These are phyloP conservation scores for Tetrapisispora arboricola DNA, from an alignment of 805 yeast species.

Conservation along the genomic window DNA sequence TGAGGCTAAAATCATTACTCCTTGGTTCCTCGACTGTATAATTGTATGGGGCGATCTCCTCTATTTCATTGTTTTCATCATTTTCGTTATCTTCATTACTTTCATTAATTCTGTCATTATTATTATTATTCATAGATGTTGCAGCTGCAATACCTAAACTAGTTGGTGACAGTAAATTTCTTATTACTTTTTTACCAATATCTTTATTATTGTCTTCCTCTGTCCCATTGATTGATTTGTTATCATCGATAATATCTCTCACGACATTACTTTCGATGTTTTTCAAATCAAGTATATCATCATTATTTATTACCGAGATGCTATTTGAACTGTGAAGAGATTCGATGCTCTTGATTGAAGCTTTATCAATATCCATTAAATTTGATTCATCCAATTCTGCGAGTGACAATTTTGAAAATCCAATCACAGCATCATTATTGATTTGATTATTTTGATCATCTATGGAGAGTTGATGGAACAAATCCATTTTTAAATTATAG, in stretches of 20 bases:
- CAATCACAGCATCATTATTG: neutral
- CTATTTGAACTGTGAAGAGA: too few relatives aligned
- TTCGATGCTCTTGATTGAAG: too few relatives aligned
- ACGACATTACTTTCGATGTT: neutral
- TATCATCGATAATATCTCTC: neutral
- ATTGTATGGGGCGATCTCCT: constrained; percentile 6
- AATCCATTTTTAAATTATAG: neutral
- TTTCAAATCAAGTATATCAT: too few relatives aligned
- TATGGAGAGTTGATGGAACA: neutral
- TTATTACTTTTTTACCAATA: constrained; percentile 4
- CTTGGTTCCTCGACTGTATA: constrained; percentile 7
- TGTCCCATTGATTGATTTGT: neutral
- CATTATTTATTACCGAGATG: too few relatives aligned
- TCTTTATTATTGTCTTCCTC: constrained; percentile 4
- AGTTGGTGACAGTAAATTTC: constrained; percentile 22
- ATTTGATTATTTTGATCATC: neutral
- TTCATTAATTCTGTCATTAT: neutral
- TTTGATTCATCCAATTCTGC: neutral
- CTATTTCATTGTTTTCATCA: neutral
- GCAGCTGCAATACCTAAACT: constrained; percentile 24
- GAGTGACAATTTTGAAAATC: constrained; percentile 1
- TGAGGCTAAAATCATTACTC: neutral
- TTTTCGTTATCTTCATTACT: too few relatives aligned
- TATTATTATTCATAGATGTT: constrained; percentile 1
- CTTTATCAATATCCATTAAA: constrained; percentile 6